A percentile compares a stretch with the other conserved stretches of the same genome.
phyloP scores from a whole-genome alignment of 495 filamentous ascomycete species.

The Aspergillus bertholletiae region DNA sequence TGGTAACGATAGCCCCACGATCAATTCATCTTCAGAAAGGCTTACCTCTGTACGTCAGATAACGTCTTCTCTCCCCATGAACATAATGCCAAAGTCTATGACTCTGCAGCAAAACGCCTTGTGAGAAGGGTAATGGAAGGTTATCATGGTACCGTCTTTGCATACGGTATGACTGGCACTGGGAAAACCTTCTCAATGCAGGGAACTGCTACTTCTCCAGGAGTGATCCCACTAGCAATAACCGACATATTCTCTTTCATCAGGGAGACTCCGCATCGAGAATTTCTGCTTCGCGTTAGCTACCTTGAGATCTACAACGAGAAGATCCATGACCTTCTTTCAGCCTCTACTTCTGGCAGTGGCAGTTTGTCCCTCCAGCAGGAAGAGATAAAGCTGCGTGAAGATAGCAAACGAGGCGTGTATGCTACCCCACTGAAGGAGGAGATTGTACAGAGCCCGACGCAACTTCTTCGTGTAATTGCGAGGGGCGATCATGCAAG shows the following conservation, averaged over 20 bases:
- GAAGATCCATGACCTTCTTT: slow-evolving; percentile 90
- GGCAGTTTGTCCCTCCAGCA: slow-evolving; percentile 48
- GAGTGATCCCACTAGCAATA: slow-evolving; percentile 95
- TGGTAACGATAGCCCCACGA: slow-evolving; percentile 51
- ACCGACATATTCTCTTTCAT: slow-evolving; percentile 99
- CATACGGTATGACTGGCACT: slow-evolving; percentile 98
- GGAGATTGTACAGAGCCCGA: slow-evolving; percentile 97
- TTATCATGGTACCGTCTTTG: slow-evolving; percentile 97
- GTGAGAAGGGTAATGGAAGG: slow-evolving; percentile 98
- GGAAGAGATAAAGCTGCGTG: slow-evolving; percentile 94
- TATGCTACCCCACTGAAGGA: slow-evolving; percentile 96
- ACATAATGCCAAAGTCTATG: slow-evolving; percentile 91
- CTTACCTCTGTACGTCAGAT: slow-evolving; percentile 49
- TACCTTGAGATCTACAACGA: slow-evolving; percentile 99
- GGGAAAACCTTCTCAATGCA: slow-evolving; percentile 99
- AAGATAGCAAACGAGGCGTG: slow-evolving; percentile 93
- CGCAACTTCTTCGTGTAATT: slow-evolving; percentile 91
- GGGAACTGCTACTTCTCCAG: slow-evolving; percentile 92
- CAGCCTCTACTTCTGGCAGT: slow-evolving; percentile 56
- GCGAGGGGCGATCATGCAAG: slow-evolving; percentile 89
- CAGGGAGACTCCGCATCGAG: slow-evolving; percentile 88
- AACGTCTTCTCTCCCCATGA: slow-evolving; percentile 93
- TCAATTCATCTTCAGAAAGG: background rate
- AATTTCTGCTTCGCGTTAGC: slow-evolving; percentile 94
- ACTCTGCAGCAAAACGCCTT: slow-evolving; percentile 86